phyloP scores from a whole-genome alignment of 805 yeast genomes.

The Candida namnaoensis region DNA sequence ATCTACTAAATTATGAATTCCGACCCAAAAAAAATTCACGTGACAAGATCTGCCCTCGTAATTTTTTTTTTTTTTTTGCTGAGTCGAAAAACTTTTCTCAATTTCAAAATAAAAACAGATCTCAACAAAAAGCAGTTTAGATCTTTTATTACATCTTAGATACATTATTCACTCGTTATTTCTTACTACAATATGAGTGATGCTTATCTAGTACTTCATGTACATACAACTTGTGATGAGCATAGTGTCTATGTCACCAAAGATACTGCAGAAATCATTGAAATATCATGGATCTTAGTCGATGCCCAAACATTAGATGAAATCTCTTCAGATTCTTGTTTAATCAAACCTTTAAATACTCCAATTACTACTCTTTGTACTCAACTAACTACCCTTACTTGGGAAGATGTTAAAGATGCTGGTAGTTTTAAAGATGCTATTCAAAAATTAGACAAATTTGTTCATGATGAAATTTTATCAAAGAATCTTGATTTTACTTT shows the following conservation, averaged over 20 bases:
- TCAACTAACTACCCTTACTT: conserved; percentile 40
- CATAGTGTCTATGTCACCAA: conserved; percentile 46
- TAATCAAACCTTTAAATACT: conserved; percentile 55
- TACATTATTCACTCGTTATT: no score
- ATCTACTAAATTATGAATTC: no score
- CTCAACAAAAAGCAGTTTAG: no score
- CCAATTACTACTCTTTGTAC: conserved; percentile 57
- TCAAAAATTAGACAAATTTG: conserved; percentile 37
- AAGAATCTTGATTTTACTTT: conserved; percentile 48
- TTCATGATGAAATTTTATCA: conserved; percentile 33
- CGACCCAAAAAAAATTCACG: no score
- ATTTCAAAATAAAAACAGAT: no score
- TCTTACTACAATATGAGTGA: neutral
- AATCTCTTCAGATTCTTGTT: conserved; percentile 31
- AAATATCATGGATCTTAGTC: conserved; percentile 58
- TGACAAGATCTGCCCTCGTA: no score
- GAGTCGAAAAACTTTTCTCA: no score
- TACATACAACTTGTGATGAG: conserved; percentile 54
- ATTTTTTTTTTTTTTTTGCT: no score
- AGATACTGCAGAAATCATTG: conserved; percentile 62
- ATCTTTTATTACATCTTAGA: no score
- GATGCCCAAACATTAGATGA: conserved; percentile 42
- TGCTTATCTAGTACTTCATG: neutral
- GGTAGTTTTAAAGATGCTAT: conserved; percentile 60
- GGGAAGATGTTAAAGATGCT: conserved; percentile 54